Evolutionary conservation across 805 yeast genomes (phyloP).

Genomic region (Cyberlindnera bimundalis): DNA sequence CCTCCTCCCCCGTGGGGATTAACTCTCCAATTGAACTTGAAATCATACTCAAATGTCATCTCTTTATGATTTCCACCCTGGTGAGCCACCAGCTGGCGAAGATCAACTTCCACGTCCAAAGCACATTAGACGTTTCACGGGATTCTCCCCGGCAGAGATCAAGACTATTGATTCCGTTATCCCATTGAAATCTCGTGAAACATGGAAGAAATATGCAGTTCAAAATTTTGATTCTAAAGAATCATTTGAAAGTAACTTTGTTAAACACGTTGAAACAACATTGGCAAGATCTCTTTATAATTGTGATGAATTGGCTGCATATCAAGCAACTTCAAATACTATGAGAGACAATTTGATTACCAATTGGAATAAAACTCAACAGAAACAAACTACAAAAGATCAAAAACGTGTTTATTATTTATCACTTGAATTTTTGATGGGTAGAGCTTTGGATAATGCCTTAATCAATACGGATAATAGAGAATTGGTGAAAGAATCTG

Average conservation of each 20-base stretch:
- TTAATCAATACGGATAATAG: constrained; percentile 75
- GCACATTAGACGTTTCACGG: constrained; percentile 78
- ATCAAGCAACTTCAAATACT: constrained; percentile 80
- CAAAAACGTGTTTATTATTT: constrained; percentile 84
- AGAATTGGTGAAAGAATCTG: constrained; percentile 50
- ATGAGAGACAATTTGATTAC: constrained; percentile 76
- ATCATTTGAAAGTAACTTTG: constrained; percentile 64
- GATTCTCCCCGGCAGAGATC: constrained; percentile 88
- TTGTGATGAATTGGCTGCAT: constrained; percentile 89
- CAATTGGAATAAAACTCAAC: constrained; percentile 94
- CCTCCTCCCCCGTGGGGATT: too few species aligned
- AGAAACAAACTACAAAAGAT: constrained; percentile 76
- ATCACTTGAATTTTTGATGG: constrained; percentile 89
- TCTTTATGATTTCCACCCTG: constrained; percentile 16
- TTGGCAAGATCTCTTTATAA: constrained; percentile 90
- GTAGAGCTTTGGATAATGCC: constrained; percentile 93
- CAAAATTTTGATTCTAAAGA: constrained; percentile 44
- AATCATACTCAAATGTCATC: constrained; percentile 1
- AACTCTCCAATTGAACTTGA: neutral
- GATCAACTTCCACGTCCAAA: constrained; percentile 32
- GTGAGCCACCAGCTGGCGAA: constrained; percentile 11
- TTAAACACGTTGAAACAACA: constrained; percentile 85
- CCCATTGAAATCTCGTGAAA: constrained; percentile 71
- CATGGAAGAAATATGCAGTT: constrained; percentile 72
- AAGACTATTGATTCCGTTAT: constrained; percentile 76